These are phyloP conservation scores for Bjerkandera adusta DNA, from an alignment of 1,284 basidiomycete species.

Conservation along the genomic window DNA sequence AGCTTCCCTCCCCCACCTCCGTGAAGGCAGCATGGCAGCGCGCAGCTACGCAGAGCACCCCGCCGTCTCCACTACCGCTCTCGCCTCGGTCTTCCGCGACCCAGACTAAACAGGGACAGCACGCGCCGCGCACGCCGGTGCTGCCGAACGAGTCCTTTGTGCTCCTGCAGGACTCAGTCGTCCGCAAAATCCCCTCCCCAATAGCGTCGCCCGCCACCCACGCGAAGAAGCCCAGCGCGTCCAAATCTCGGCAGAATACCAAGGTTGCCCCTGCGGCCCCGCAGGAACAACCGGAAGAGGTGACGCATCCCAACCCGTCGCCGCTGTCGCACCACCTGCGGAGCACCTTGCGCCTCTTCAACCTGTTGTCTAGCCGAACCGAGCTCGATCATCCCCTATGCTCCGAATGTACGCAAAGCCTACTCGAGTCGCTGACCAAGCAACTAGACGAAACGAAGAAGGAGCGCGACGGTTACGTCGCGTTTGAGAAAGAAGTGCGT, in stretches of 20 bases:
- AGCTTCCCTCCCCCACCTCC: constrained; percentile 54
- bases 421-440: constrained; percentile 75
- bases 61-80: constrained; percentile 36
- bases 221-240: constrained; percentile 39
- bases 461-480: constrained; percentile 90
- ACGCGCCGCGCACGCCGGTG: constrained; percentile 47
- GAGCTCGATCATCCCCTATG: constrained; percentile 95
- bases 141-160: constrained; percentile 86
- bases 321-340: constrained; percentile 79
- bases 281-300: constrained; percentile 30
- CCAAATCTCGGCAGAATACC: constrained; percentile 28
- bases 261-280: constrained; percentile 16
- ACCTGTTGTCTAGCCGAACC: constrained; percentile 75
- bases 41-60: constrained; percentile 39
- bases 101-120: constrained; percentile 44
- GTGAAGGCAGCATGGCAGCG: constrained; percentile 62
- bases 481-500: constrained; percentile 84
- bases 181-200: constrained; percentile 57
- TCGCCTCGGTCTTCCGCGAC: constrained; percentile 47
- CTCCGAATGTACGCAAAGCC: constrained; percentile 86
- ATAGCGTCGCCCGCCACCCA: constrained; percentile 33
- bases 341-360: constrained; percentile 73
- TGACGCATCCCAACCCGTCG: constrained; percentile 58
- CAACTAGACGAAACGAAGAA: constrained; percentile 89
- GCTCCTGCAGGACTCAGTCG: constrained; percentile 80